These are phyloP conservation scores for Sphagnum contortum DNA, from an alignment of 225 moss, liverwort and hornwort genomes.

Conservation along the genomic window DNA sequence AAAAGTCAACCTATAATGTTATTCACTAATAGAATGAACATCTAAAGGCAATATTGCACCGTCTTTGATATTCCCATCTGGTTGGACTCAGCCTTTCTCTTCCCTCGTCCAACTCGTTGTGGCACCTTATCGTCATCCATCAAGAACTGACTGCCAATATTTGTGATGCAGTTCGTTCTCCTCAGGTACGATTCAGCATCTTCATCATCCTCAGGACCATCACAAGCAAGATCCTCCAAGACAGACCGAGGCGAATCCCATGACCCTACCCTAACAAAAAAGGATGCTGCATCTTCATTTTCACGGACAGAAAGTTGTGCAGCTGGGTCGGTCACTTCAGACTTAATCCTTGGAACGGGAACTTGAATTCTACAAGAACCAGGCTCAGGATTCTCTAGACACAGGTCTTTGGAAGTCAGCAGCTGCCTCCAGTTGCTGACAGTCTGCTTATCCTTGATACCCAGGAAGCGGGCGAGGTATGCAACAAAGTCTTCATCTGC, in stretches of 20 bases:
- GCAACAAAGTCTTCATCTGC: slow-evolving; percentile 42
- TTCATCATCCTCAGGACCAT: slow-evolving; percentile 33
- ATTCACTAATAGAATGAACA: too few relatives aligned
- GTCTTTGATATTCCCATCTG: too few relatives aligned
- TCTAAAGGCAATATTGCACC: too few relatives aligned
- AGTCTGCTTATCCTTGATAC: slow-evolving; percentile 31
- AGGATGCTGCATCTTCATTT: slow-evolving; percentile 36
- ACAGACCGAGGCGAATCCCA: slow-evolving; percentile 29
- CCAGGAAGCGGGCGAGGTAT: slow-evolving; percentile 28
- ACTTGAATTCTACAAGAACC: not conserved
- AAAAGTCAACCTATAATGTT: too few relatives aligned
- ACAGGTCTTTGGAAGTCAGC: slow-evolving; percentile 13
- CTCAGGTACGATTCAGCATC: slow-evolving; percentile 44
- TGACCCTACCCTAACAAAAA: slow-evolving; percentile 33
- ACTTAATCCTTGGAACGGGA: not conserved
- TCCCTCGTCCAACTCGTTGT: too few relatives aligned
- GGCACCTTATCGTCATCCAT: too few relatives aligned
- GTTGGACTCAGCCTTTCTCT: too few relatives aligned
- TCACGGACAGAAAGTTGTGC: slow-evolving; percentile 14
- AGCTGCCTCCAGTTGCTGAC: slow-evolving; percentile 27
- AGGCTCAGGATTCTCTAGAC: slow-evolving; percentile 3
- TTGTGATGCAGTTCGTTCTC: slow-evolving; percentile 21
- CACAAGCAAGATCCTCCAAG: slow-evolving; percentile 30
- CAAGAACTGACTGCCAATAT: not conserved
- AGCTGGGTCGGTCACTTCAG: too few relatives aligned